Conservation (phyloP, 2,329 filamentous ascomycete species). For the Phyllosticta ampelicida region DNA sequence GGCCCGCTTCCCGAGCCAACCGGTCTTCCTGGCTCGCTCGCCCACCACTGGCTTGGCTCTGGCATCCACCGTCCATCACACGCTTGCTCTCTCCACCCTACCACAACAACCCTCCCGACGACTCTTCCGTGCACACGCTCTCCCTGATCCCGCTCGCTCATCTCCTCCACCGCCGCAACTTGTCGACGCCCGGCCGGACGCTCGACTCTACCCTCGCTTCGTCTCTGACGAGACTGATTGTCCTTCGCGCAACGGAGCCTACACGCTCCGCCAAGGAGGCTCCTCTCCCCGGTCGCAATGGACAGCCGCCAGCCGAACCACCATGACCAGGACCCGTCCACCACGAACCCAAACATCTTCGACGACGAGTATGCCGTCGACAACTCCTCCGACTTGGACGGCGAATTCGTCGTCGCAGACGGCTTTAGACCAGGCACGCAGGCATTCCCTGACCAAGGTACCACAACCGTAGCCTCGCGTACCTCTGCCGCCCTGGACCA, state of each 20-base stretch:
- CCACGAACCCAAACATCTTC: conserved; percentile 34
- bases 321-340: conserved; percentile 19
- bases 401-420: conserved; percentile 33
- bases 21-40: conserved; percentile 15
- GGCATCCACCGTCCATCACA: conserved; percentile 2
- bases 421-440: conserved; percentile 33
- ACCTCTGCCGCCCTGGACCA: conserved; percentile 4
- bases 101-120: background rate
- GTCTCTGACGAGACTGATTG: conserved; percentile 9
- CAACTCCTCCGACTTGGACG: conserved; percentile 27
- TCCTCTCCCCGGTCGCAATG: conserved; percentile 22
- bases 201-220: conserved; percentile 9
- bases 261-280: conserved; percentile 11
- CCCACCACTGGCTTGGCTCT: no score
- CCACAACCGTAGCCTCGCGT: conserved; percentile 12
- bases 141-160: background rate
- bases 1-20: conserved; percentile 16
- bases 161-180: background rate
- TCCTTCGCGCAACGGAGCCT: conserved; percentile 8
- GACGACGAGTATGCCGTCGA: conserved; percentile 38
- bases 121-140: background rate
- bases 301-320: conserved; percentile 25
- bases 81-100: background rate
- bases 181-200: background rate
- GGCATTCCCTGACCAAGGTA: background rate